Evolutionary conservation across 768 basidiomycete species (phyloP).

Genomic region (Leucocoprinus leucothites): DNA sequence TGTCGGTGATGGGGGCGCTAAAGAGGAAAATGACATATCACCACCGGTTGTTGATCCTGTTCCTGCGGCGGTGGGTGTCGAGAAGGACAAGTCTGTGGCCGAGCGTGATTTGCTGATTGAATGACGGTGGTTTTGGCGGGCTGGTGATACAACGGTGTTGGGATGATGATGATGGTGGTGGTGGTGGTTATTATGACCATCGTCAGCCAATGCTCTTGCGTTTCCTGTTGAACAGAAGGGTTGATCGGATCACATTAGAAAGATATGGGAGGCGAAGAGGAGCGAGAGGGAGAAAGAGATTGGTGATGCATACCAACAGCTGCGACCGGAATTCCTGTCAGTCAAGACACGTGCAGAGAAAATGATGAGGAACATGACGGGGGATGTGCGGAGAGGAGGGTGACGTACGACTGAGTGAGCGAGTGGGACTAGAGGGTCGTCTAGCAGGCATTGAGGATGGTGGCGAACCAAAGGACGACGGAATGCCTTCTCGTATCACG

Average conservation of each 20-base stretch:
- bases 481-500: slow-evolving; percentile 69
- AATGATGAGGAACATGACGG: slow-evolving; percentile 10
- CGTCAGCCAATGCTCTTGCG: slow-evolving; percentile 80
- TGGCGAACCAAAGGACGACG: slow-evolving; percentile 48
- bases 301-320: slow-evolving; percentile 58
- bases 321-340: slow-evolving; percentile 69
- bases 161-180: slow-evolving; percentile 30
- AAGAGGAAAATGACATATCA: slow-evolving; percentile 17
- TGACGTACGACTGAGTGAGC: slow-evolving; percentile 75
- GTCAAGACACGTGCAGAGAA: neutral
- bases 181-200: slow-evolving; percentile 32
- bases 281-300: neutral
- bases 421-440: slow-evolving; percentile 67
- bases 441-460: slow-evolving; percentile 38
- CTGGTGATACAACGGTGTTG: slow-evolving; percentile 14
- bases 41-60: slow-evolving; percentile 12
- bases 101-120: slow-evolving; percentile 17
- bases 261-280: too few relatives aligned
- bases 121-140: slow-evolving; percentile 26
- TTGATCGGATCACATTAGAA: slow-evolving; percentile 16
- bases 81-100: too few relatives aligned
- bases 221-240: slow-evolving; percentile 58
- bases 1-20: slow-evolving; percentile 35
- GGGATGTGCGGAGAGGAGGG: slow-evolving; percentile 12
- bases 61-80: neutral